Base-by-base conservation (phyloP, 306 rosid species). In the Inga oerstediana region DNA sequence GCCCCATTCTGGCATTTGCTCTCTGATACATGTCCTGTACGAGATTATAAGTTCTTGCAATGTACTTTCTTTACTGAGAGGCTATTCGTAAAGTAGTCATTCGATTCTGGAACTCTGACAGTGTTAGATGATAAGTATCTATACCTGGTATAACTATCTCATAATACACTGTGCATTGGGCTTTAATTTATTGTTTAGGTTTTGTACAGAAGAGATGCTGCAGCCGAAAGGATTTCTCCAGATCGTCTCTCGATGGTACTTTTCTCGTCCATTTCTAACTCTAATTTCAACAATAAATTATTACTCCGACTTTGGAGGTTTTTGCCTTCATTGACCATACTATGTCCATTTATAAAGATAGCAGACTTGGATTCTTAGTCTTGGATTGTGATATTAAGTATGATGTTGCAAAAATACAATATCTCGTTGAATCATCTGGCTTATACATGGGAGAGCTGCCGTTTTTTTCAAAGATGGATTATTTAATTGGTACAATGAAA, bases 181-280 rank as follows among this genome's bases (percentile, higher is more conserved):
- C 30, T 77, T 73, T 45, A 10, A 45, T 45, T 44, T 78, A 20
- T 66, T 22, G 19, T 74, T 85, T 75, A 95, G 99, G 90, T 96
- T 49, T 74, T 92, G 75, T 94, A 92, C 74, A 87, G 65, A 79
- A 91, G 87, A 83, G 94, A 87, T 76, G 48, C 77, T 27, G 77
- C 80, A 43, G 81, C 84, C 27, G 89, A 85, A 82, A 86, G 89
- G 84, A 83, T 90, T 83, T 89, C 96, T 10, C 81, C 88, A 6
- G 85, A 79, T 84, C 92, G 89, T 81, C 89, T 93, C 79, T 91
- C 96, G 3, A 34, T 56, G 96, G 98, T 95, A 93, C 79, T 74
- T 80, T 82, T 88, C 66, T 68, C 24, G 10, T 80, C 77, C 43
- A 0, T n/a, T 43, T 68, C 82, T 71, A 66, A n/a, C 15, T 10